Base-by-base conservation (phyloP, 2,329 filamentous ascomycete genomes). In the Ophiostoma quercus region DNA sequence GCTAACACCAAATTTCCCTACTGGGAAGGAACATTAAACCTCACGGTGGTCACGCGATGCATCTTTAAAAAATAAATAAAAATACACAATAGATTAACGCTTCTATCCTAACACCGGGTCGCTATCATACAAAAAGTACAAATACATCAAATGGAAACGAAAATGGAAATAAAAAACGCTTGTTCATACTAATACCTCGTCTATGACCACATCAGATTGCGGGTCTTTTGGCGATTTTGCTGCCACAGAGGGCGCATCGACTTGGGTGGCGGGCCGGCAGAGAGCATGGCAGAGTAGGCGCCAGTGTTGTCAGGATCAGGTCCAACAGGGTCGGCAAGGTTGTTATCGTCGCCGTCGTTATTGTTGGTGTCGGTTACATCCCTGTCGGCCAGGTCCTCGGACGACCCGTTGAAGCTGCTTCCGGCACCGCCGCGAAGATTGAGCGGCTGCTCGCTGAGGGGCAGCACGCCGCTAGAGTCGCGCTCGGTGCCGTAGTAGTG, bases 141-240 rank as follows among this genome's bases (percentile, higher is more conserved):
- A 25, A 2, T 25, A 57, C 51, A 29, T 25, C 5, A 11, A 19
- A 51, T n/a, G 39, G 3, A 41, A 41, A 47, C 5, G 6, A 47
- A n/a, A n/a, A 43, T 43, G 5, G n/a, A n/a, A n/a, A 43, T 43
- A 2, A 43, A 8, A 19, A 8, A 19, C 43, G 16, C 43, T n/a
- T 16, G 4, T 2, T 47, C 43, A 25, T 11, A 54, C 22, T 4
- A 22, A 2, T 57, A 14, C n/a, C 8, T 39, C 2, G 29, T 9
- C 25, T 54, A 66, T 47, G 69, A 70, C 82, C 82, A 83, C 78
- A 81, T 81, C 72, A 83, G 71, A 75, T 82, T 85, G 68, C 83
- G 78, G 72, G 78, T 79, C 72, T 81, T 81, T 69, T 80, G 79
- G 70, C 83, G 78, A 68, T 84, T 84, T 77, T 86, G 84, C 76